These are phyloP conservation scores for Colletotrichum sp. DNA, from an alignment of 2,329 filamentous ascomycete genomes.

Conservation along the genomic window DNA sequence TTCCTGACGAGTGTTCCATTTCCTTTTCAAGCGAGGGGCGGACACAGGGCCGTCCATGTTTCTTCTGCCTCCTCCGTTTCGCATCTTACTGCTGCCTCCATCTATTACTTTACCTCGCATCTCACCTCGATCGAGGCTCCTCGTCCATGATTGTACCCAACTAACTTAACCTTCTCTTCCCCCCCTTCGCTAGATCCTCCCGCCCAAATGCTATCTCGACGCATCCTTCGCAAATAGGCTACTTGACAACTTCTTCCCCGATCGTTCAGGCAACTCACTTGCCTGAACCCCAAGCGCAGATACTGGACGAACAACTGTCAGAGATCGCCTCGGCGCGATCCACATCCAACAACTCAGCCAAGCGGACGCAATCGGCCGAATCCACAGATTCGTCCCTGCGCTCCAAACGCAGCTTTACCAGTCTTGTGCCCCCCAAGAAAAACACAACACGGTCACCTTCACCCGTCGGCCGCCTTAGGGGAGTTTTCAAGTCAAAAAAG, in stretches of 20 bases:
- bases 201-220: constrained; percentile 55
- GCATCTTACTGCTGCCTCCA: background rate
- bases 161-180: constrained; percentile 14
- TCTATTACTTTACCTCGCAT: background rate
- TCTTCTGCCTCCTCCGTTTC: constrained; percentile 21
- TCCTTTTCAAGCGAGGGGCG: background rate
- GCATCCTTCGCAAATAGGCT: constrained; percentile 70
- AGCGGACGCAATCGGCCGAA: constrained; percentile 36
- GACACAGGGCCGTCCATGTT: constrained; percentile 1
- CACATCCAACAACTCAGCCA: constrained; percentile 38
- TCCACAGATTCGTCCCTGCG: constrained; percentile 29
- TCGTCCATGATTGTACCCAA: background rate
- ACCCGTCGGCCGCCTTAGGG: constrained; percentile 73
- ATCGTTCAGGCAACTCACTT: constrained; percentile 64
- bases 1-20: background rate
- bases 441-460: constrained; percentile 67
- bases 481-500: constrained; percentile 70
- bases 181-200: constrained; percentile 8
- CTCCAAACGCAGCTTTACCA: constrained; percentile 38
- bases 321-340: constrained; percentile 36
- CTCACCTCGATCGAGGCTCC: background rate
- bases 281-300: constrained; percentile 49
- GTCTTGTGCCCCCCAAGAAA: constrained; percentile 46
- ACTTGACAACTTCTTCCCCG: constrained; percentile 73
- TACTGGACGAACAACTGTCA: constrained; percentile 35